Evolutionary conservation across 1,284 basidiomycete genomes (phyloP).

Genomic region (Naganishia sp.): DNA sequence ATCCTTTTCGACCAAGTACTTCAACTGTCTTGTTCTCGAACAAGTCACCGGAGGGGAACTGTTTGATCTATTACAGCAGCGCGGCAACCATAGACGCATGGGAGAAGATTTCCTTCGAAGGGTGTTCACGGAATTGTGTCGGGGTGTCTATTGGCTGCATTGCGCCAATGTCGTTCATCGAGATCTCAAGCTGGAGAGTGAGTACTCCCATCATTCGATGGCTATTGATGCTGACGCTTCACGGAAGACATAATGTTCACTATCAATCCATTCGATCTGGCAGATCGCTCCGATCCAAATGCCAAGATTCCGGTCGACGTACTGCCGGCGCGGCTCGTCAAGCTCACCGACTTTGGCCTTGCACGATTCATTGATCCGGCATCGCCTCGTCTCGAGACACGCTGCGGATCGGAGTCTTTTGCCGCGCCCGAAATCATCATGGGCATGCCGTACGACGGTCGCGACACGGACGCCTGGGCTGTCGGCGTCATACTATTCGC

Average conservation of each 20-base stretch:
- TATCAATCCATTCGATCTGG: slow-evolving; percentile 53
- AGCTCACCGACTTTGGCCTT: slow-evolving; percentile 87
- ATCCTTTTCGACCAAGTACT: slow-evolving; percentile 71
- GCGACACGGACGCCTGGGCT: slow-evolving; percentile 86
- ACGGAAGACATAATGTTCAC: slow-evolving; percentile 63
- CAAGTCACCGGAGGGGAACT: slow-evolving; percentile 79
- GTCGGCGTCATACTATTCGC: slow-evolving; percentile 81
- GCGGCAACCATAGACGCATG: slow-evolving; percentile 59
- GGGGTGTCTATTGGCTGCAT: slow-evolving; percentile 88
- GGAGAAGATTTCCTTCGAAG: slow-evolving; percentile 61
- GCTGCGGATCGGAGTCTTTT: slow-evolving; percentile 88
- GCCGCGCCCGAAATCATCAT: slow-evolving; percentile 88
- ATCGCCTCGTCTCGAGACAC: slow-evolving; percentile 72
- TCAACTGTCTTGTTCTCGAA: slow-evolving; percentile 81
- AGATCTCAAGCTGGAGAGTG: slow-evolving; percentile 93
- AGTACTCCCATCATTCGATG: slow-evolving; percentile 48
- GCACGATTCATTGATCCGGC: slow-evolving; percentile 77
- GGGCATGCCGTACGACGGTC: slow-evolving; percentile 74
- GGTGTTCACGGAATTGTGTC: slow-evolving; percentile 76
- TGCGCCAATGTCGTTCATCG: slow-evolving; percentile 82
- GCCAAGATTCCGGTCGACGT: slow-evolving; percentile 51
- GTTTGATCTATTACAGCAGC: slow-evolving; percentile 71
- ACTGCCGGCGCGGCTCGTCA: slow-evolving; percentile 67
- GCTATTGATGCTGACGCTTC: neutral
- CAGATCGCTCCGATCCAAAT: slow-evolving; percentile 45